Evolutionary conservation across 2,329 filamentous ascomycete species (phyloP).

Genomic region (Scolecobasidium constrictum): DNA sequence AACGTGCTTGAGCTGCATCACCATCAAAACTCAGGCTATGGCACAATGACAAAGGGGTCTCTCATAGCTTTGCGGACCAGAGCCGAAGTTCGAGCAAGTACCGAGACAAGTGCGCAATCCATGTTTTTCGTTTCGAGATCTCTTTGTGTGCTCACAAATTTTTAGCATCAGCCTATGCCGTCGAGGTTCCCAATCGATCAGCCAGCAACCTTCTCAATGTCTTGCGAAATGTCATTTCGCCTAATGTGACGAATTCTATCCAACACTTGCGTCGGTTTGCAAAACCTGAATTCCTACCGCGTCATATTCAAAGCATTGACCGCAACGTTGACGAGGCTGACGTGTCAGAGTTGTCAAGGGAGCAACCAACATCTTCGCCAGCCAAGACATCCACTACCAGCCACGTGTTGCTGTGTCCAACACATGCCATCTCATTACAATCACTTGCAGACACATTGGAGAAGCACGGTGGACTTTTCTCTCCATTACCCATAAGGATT

Average conservation of each 20-base stretch:
- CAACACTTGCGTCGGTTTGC: slow-evolving; percentile 63
- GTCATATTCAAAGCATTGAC: slow-evolving; percentile 36
- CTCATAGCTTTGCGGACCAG: slow-evolving; percentile 35
- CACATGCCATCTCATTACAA: slow-evolving; percentile 39
- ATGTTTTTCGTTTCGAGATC: background rate
- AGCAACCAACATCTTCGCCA: background rate
- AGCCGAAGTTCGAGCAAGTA: slow-evolving; percentile 37
- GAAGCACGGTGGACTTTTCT: slow-evolving; percentile 14
- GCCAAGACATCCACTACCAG: background rate
- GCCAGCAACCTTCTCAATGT: slow-evolving; percentile 59
- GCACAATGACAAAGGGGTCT: slow-evolving; percentile 12
- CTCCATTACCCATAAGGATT: background rate
- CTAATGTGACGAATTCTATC: slow-evolving; percentile 32
- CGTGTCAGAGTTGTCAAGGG: background rate
- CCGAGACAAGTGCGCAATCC: slow-evolving; percentile 29
- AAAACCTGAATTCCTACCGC: slow-evolving; percentile 57
- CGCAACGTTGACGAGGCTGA: background rate
- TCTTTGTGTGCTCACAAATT: background rate
- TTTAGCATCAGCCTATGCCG: slow-evolving; percentile 55
- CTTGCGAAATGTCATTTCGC: slow-evolving; percentile 33
- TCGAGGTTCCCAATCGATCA: slow-evolving; percentile 59
- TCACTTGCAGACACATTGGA: slow-evolving; percentile 36
- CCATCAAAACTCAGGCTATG: no score
- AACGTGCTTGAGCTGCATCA: no score
- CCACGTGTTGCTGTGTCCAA: slow-evolving; percentile 40